phyloP scores from a whole-genome alignment of 345 rosid species.

The Camelina hispida region DNA sequence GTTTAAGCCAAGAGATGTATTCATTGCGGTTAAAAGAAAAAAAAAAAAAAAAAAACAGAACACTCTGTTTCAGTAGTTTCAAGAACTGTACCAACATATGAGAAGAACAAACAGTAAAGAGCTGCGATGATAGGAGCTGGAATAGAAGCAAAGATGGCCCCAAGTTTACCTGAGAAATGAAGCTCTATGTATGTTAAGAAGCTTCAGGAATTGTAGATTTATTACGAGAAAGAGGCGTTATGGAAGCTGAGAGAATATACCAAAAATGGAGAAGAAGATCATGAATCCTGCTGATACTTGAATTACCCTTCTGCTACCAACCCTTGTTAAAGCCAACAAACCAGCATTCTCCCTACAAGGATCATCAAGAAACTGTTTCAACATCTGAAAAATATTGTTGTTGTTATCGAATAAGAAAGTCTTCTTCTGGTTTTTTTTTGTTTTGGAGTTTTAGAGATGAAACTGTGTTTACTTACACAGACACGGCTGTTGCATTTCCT shows the following conservation, averaged over 20 bases:
- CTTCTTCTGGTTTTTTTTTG: background rate
- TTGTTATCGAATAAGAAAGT: background rate
- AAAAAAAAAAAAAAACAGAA: background rate
- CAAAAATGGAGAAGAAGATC: constrained; percentile 84
- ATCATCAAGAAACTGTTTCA: constrained; percentile 8
- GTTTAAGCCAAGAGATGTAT: background rate
- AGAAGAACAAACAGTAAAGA: constrained; percentile 71
- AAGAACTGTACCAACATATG: constrained; percentile 66
- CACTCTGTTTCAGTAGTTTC: constrained; percentile 6
- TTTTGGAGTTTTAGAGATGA: background rate
- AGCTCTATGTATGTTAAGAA: background rate
- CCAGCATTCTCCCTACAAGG: constrained; percentile 83
- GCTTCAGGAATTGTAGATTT: constrained; percentile 1
- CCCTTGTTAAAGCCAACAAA: constrained; percentile 74
- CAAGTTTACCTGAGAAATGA: constrained; percentile 66
- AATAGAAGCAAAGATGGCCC: constrained; percentile 89
- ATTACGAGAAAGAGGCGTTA: too few species aligned
- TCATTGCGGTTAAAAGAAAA: background rate
- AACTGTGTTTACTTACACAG: constrained; percentile 75
- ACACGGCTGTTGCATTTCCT: constrained; percentile 81
- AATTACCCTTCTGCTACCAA: constrained; percentile 88
- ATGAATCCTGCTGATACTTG: constrained; percentile 89
- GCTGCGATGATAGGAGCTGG: constrained; percentile 83
- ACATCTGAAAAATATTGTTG: background rate
- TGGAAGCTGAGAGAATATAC: background rate